Evolutionary conservation across 108 stramenopile species (phyloP).

Genomic region (Nitzschia sp.): DNA sequence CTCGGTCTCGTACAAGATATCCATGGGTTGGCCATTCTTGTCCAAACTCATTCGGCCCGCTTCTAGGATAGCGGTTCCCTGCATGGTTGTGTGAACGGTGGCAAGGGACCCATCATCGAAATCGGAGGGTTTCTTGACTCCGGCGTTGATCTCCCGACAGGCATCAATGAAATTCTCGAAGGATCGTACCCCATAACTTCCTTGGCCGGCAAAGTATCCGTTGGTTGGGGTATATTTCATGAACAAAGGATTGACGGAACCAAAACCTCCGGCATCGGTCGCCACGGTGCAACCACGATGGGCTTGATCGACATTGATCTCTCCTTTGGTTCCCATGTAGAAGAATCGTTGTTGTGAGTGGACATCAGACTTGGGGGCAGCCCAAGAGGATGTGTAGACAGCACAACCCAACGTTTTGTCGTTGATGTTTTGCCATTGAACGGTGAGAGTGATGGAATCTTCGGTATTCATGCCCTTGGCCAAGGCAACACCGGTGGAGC

Average conservation of each 20-base stretch:
- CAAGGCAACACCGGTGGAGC: slow-evolving; percentile 92
- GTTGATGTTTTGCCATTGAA: slow-evolving; percentile 92
- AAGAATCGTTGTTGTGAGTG: slow-evolving; percentile 99
- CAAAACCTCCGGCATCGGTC: slow-evolving; percentile 84
- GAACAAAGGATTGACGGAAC: slow-evolving; percentile 95
- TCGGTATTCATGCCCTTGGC: slow-evolving; percentile 86
- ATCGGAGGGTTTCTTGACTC: slow-evolving; percentile 58
- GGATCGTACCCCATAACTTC: slow-evolving; percentile 93
- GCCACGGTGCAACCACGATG: slow-evolving; percentile 96
- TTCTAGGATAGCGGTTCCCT: slow-evolving; percentile 97
- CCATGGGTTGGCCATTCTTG: slow-evolving; percentile 79
- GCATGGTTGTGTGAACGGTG: slow-evolving; percentile 90
- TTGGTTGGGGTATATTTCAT: slow-evolving; percentile 99
- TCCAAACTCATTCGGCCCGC: slow-evolving; percentile 93
- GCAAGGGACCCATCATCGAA: slow-evolving; percentile 91
- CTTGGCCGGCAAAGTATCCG: slow-evolving; percentile 93
- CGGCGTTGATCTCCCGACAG: slow-evolving; percentile 57
- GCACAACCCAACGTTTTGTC: slow-evolving; percentile 83
- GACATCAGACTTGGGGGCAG: slow-evolving; percentile 95
- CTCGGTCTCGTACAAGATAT: slow-evolving; percentile 82
- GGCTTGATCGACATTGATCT: slow-evolving; percentile 97
- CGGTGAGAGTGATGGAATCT: slow-evolving; percentile 98
- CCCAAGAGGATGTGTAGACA: slow-evolving; percentile 97
- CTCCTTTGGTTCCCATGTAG: slow-evolving; percentile 96
- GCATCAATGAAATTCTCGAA: slow-evolving; percentile 87